phyloP scores from a whole-genome alignment of 1,284 basidiomycete genomes.

The Hortiboletus rubellus region DNA sequence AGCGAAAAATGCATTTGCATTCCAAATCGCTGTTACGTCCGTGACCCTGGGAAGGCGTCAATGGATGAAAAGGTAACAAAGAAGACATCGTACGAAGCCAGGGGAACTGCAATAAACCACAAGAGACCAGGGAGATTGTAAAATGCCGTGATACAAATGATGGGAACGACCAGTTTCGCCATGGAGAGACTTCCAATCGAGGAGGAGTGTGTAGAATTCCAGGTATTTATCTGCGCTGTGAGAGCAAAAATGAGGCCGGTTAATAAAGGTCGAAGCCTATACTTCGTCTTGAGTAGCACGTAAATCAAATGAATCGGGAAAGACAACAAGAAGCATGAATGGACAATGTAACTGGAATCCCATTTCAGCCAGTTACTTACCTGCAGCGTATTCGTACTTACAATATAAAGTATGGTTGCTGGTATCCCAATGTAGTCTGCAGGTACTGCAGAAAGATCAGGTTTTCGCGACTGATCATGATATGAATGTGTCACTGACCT shows the following conservation, averaged over 20 bases:
- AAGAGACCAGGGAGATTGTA: constrained; percentile 63
- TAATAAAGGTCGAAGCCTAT: constrained; percentile 48
- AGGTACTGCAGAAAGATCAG: constrained; percentile 54
- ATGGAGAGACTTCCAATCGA: constrained; percentile 41
- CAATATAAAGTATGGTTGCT: constrained; percentile 80
- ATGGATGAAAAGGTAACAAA: constrained; percentile 11
- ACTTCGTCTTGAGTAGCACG: constrained; percentile 48
- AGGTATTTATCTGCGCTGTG: constrained; percentile 50
- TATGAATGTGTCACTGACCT: constrained; percentile 44
- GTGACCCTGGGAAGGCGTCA: constrained; percentile 52
- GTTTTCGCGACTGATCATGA: not conserved
- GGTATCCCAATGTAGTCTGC: constrained; percentile 66
- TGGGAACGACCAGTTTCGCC: constrained; percentile 43
- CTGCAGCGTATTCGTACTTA: constrained; percentile 38
- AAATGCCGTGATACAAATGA: constrained; percentile 55
- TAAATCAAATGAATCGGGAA: constrained; percentile 74
- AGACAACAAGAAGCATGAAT: constrained; percentile 66
- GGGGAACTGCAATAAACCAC: constrained; percentile 71
- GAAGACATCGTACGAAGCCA: constrained; percentile 61
- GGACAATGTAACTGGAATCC: constrained; percentile 64
- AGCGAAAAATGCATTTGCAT: constrained; percentile 82
- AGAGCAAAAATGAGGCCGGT: constrained; percentile 54
- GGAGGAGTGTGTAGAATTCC: constrained; percentile 22
- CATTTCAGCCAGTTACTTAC: constrained; percentile 7
- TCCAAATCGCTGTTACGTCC: constrained; percentile 84